Evolutionary conservation across 345 rosid genomes (phyloP).

Genomic region (Brassica carinata): DNA sequence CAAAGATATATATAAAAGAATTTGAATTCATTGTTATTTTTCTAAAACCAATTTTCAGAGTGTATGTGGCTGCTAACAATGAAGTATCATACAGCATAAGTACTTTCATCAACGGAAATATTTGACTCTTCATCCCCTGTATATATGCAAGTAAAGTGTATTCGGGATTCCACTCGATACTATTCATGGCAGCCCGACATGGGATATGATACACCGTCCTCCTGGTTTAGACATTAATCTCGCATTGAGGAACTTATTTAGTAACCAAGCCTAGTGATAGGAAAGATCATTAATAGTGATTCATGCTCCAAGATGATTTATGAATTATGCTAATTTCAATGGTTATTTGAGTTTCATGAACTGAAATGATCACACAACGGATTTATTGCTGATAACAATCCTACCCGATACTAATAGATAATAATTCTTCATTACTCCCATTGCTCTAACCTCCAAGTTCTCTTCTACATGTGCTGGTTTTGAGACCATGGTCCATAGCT

Average conservation of each 20-base stretch:
- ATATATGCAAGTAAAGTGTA: not conserved
- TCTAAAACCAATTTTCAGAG: not conserved
- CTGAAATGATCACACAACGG: not conserved
- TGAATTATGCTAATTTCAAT: not conserved
- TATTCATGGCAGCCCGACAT: not conserved
- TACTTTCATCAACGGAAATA: not conserved
- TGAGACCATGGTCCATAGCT: conserved; percentile 52
- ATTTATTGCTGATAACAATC: not conserved
- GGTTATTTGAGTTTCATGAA: not conserved
- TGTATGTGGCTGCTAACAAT: not conserved
- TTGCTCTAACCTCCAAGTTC: conserved; percentile 77
- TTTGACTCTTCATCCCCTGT: not conserved
- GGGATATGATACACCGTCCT: not conserved
- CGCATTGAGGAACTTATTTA: not conserved
- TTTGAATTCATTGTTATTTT: not conserved
- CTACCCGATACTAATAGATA: not conserved
- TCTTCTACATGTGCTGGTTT: conserved; percentile 70
- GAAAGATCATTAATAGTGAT: not conserved
- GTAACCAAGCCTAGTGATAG: not conserved
- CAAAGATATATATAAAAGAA: no score
- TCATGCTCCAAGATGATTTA: not conserved
- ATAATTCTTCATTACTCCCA: conserved; percentile 86
- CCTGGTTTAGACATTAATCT: not conserved
- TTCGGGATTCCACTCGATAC: not conserved
- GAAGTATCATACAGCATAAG: not conserved